phyloP scores from a whole-genome alignment of 2,329 filamentous ascomycete genomes.

The Pseudocercospora fijiensis region DNA sequence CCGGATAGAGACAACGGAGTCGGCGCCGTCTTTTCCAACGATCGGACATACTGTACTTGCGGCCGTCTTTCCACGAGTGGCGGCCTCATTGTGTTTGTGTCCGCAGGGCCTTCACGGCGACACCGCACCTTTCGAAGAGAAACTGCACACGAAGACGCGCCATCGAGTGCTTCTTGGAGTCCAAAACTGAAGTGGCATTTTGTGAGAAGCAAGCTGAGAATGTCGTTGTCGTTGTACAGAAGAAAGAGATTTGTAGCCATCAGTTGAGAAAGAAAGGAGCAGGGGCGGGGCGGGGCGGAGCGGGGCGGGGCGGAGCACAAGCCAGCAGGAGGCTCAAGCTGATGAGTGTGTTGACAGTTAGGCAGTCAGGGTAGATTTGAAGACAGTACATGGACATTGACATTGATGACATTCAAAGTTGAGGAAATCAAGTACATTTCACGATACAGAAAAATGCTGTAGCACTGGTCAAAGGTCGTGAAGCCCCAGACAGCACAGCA shows the following conservation, averaged over 20 bases:
- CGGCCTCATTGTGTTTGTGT: background rate
- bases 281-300: background rate
- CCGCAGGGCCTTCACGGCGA: background rate
- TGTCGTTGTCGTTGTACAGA: background rate
- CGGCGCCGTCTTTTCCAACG: too few species aligned
- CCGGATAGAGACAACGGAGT: background rate
- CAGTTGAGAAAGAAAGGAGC: background rate
- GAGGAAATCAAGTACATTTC: background rate
- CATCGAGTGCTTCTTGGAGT: too few species aligned
- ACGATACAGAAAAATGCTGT: background rate
- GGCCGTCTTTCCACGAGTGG: background rate
- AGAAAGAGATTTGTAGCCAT: background rate
- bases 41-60: background rate
- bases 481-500: constrained; percentile 1
- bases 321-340: background rate
- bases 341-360: too few species aligned
- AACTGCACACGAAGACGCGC: too few species aligned
- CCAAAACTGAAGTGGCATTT: too few species aligned
- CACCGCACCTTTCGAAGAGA: background rate
- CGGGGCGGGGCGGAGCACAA: background rate
- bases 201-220: background rate
- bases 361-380: too few species aligned
- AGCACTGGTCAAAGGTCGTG: background rate
- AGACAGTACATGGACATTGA: too few species aligned
- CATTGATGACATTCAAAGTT: background rate